These are phyloP conservation scores for Peronospora farinosa DNA, from an alignment of 352 stramenopile genomes.

Conservation along the genomic window DNA sequence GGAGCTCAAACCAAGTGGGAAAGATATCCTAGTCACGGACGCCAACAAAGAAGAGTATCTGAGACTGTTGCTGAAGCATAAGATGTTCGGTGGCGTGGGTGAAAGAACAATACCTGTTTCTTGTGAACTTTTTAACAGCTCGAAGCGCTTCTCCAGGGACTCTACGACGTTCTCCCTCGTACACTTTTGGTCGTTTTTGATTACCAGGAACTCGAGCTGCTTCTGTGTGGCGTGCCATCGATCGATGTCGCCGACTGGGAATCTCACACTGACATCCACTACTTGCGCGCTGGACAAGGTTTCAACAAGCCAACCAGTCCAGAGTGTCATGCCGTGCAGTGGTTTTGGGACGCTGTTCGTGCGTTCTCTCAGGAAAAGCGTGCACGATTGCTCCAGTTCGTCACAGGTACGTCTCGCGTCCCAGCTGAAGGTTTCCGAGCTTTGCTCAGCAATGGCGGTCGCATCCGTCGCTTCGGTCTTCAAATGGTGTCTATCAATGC, in stretches of 20 bases:
- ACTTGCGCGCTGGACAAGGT: slow-evolving; percentile 58
- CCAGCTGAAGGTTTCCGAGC: slow-evolving; percentile 94
- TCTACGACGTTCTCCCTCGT: slow-evolving; percentile 88
- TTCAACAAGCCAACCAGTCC: slow-evolving; percentile 29
- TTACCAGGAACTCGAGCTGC: slow-evolving; percentile 93
- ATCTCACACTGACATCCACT: slow-evolving; percentile 76
- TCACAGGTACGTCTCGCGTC: slow-evolving; percentile 84
- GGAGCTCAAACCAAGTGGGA: slow-evolving; percentile 89
- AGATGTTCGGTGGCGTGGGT: slow-evolving; percentile 89
- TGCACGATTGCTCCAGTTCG: slow-evolving; percentile 86
- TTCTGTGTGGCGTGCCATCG: slow-evolving; percentile 87
- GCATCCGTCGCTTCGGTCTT: slow-evolving; percentile 94
- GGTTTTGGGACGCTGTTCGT: slow-evolving; percentile 86
- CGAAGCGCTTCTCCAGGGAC: slow-evolving; percentile 82
- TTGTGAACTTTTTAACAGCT: too few species aligned
- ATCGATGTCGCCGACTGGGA: slow-evolving; percentile 90
- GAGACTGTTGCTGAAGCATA: slow-evolving; percentile 89
- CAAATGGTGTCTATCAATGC: slow-evolving; percentile 86
- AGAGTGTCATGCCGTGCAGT: slow-evolving; percentile 72
- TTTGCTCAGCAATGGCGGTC: slow-evolving; percentile 67
- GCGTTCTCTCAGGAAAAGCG: slow-evolving; percentile 81
- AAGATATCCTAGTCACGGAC: slow-evolving; percentile 88
- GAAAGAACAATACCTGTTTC: too few species aligned
- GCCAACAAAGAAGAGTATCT: slow-evolving; percentile 96
- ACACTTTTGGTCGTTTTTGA: slow-evolving; percentile 88